Evolutionary conservation across 176 grass and related monocot species (phyloP).

Genomic region (Poa annua): DNA sequence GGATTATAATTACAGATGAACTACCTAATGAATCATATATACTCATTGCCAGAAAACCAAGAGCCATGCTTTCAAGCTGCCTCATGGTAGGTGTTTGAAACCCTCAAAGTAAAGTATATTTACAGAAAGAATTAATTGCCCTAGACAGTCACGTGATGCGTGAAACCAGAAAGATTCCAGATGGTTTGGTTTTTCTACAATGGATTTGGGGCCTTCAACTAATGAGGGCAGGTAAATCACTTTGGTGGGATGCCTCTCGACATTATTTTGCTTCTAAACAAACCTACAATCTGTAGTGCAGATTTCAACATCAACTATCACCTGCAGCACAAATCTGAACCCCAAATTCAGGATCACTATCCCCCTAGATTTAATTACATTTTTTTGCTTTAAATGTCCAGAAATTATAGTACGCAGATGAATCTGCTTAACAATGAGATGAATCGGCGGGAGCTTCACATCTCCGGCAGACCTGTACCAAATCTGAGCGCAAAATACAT

Average conservation of each 20-base stretch:
- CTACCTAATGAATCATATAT: neutral
- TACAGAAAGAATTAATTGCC: neutral
- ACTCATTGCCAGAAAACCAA: neutral
- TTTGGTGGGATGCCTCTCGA: neutral
- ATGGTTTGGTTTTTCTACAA: conserved; percentile 1
- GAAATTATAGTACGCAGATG: neutral
- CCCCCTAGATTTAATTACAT: neutral
- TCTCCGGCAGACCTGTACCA: neutral
- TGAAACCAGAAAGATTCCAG: neutral
- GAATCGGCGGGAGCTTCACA: neutral
- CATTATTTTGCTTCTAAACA: neutral
- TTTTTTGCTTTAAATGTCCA: neutral
- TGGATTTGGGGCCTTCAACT: neutral
- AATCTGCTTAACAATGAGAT: neutral
- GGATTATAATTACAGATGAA: neutral
- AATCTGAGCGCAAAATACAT: neutral
- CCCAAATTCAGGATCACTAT: conserved; percentile 2
- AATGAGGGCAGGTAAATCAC: neutral
- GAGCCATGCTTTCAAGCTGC: neutral
- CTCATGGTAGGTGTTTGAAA: neutral
- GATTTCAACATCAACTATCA: neutral
- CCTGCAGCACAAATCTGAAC: neutral
- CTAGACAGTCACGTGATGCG: neutral
- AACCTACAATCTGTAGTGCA: neutral
- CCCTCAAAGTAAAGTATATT: neutral